Evolutionary conservation across 768 basidiomycete genomes (phyloP), one percentile per base, ranked within the genome.

Genomic region (Arthromyces matolae): DNA sequence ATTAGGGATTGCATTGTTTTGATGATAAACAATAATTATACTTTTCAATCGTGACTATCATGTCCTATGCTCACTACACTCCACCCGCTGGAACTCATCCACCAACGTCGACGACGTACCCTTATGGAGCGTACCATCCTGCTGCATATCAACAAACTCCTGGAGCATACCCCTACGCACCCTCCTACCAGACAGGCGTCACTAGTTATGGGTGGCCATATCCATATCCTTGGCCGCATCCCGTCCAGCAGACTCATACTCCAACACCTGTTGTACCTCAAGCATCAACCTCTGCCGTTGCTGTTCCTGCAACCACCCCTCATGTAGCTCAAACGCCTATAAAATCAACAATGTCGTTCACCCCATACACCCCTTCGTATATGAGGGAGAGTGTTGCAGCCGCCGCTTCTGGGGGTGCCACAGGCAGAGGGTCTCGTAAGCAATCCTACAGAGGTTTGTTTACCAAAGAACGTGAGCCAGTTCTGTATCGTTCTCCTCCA

Each of bases 181-280:
- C 76, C 13, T 60, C 79, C 18, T 85, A 86, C 53, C 76, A 81
- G 49, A 75, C 84, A 12, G 83, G 82, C 12, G 80, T 86, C 34
- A 80, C 83, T 13, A 75, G 84, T 44, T 87, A 86, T 61, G 82
- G 80, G 23, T 87, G 86, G 84, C 77, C 83, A 2, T 87, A 86
- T 63, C 73, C 80, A 19, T 86, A 86, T 59, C 72, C 73, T 56
- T 85, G 84, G 50, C 54, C 52, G 16, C 52, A 51, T 35, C 54
- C 51, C 25, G 35, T 50, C 2, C 54, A 52, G 25, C 31, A 48
- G 35, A 42, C 51, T 23, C 57, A 47, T 23, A 49, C 50, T 33
- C 41, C 62, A 37, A 53, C 57, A 31, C 63, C 63, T 13, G 43
- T 31, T 64, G 58, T 55, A 56, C 37, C 42, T 33, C 66, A 42